Conservation (phyloP, 768 basidiomycete genomes). For the Pleurotus tuber-regium region DNA sequence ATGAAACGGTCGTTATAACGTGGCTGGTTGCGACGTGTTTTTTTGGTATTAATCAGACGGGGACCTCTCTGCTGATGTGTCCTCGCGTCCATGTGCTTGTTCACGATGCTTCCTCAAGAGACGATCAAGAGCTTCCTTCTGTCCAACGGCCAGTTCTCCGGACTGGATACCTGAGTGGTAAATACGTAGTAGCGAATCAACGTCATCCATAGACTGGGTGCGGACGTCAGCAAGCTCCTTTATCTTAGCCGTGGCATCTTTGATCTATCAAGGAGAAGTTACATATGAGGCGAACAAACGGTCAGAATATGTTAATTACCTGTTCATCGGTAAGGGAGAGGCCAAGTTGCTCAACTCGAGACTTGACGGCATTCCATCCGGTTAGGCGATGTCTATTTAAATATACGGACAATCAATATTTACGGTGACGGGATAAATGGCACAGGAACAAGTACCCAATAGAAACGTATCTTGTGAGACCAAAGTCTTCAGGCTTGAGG, state of each 20-base stretch:
- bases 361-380: slow-evolving; percentile 99
- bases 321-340: slow-evolving; percentile 88
- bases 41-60: no score
- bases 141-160: slow-evolving; percentile 91
- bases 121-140: slow-evolving; percentile 86
- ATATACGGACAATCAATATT: neutral
- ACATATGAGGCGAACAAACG: neutral
- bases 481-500: slow-evolving; percentile 98
- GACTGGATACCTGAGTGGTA: slow-evolving; percentile 94
- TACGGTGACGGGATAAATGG: neutral
- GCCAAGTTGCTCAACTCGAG: slow-evolving; percentile 95
- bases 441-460: slow-evolving; percentile 64
- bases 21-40: no score
- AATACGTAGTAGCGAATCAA: slow-evolving; percentile 92
- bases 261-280: slow-evolving; percentile 53
- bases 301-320: slow-evolving; percentile 35
- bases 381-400: slow-evolving; percentile 87
- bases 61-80: slow-evolving; percentile 2
- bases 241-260: slow-evolving; percentile 98
- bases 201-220: slow-evolving; percentile 99
- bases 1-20: no score
- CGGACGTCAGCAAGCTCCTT: slow-evolving; percentile 99
- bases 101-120: slow-evolving; percentile 78
- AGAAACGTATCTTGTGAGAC: slow-evolving; percentile 95
- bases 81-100: slow-evolving; percentile 14